phyloP scores from a whole-genome alignment of 176 grass and related monocot genomes.

The Coix lacrymajobi region DNA sequence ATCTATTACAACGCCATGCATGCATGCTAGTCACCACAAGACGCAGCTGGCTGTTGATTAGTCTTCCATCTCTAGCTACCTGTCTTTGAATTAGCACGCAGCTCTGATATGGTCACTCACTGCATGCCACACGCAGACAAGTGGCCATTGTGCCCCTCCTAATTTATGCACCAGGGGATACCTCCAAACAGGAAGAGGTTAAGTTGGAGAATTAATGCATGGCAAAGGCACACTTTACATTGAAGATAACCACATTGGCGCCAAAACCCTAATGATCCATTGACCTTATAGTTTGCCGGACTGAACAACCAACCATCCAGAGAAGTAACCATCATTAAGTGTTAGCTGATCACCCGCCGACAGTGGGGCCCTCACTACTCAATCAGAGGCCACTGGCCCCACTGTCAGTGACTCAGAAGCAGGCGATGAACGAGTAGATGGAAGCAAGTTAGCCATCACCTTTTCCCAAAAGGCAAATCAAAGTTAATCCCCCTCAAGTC shows the following conservation, averaged over 20 bases:
- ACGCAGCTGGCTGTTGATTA: background rate
- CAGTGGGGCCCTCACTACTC: background rate
- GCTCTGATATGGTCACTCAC: constrained; percentile 7
- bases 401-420: background rate
- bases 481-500: constrained; percentile 39
- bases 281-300: constrained; percentile 40
- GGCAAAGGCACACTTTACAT: constrained; percentile 51
- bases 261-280: constrained; percentile 45
- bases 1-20: constrained; percentile 3
- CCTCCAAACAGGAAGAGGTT: constrained; percentile 57
- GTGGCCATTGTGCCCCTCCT: constrained; percentile 35
- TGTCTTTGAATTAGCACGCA: constrained; percentile 20
- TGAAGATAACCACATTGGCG: constrained; percentile 35
- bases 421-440: background rate
- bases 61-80: constrained; percentile 5
- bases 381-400: background rate
- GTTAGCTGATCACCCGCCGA: background rate
- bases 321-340: background rate
- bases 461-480: constrained; percentile 49
- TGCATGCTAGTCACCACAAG: background rate
- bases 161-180: constrained; percentile 47
- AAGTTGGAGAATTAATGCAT: constrained; percentile 56
- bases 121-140: constrained; percentile 45
- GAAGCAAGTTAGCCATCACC: constrained; percentile 26
- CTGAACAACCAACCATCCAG: background rate